Conservation (phyloP, 2,329 filamentous ascomycete species). For the Penicillium sp. region DNA sequence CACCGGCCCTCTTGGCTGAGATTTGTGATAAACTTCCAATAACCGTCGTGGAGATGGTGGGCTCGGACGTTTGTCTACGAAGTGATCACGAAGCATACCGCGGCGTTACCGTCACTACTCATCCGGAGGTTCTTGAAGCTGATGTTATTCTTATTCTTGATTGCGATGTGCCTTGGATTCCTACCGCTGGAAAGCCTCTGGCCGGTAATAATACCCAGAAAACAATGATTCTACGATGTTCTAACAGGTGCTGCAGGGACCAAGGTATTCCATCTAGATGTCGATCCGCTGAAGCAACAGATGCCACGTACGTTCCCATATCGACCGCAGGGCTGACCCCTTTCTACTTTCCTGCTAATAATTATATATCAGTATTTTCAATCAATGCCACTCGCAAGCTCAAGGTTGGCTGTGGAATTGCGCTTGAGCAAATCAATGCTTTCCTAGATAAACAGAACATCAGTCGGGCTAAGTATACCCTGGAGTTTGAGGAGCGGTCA, state of each 20-base stretch:
- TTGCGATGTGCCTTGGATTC: conserved; percentile 89
- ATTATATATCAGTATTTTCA: conserved; percentile 41
- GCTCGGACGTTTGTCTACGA: conserved; percentile 48
- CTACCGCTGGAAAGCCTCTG: conserved; percentile 61
- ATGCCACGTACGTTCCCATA: conserved; percentile 69
- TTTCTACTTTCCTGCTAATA: conserved; percentile 25
- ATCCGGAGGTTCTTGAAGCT: conserved; percentile 68
- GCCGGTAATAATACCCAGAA: background rate
- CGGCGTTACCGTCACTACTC: conserved; percentile 69
- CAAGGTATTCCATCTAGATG: conserved; percentile 62
- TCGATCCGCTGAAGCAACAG: conserved; percentile 65
- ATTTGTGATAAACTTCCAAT: conserved; percentile 49
- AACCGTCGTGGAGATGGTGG: conserved; percentile 49
- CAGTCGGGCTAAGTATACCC: background rate
- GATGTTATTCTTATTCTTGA: conserved; percentile 82
- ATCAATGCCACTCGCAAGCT: conserved; percentile 42
- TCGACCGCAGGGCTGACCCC: conserved; percentile 16
- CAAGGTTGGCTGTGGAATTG: conserved; percentile 45
- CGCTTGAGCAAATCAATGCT: conserved; percentile 50
- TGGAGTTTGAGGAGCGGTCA: conserved; percentile 9
- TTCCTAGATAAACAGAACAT: conserved; percentile 13
- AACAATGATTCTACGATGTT: background rate
- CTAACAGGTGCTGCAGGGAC: conserved; percentile 41
- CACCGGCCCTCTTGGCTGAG: conserved; percentile 41
- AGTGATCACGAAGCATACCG: conserved; percentile 54